A percentile compares a stretch with the other conserved stretches of the same genome.
Evolutionary conservation across 1,284 basidiomycete species (phyloP).

Genomic region (Pyrrhoderma noxium): DNA sequence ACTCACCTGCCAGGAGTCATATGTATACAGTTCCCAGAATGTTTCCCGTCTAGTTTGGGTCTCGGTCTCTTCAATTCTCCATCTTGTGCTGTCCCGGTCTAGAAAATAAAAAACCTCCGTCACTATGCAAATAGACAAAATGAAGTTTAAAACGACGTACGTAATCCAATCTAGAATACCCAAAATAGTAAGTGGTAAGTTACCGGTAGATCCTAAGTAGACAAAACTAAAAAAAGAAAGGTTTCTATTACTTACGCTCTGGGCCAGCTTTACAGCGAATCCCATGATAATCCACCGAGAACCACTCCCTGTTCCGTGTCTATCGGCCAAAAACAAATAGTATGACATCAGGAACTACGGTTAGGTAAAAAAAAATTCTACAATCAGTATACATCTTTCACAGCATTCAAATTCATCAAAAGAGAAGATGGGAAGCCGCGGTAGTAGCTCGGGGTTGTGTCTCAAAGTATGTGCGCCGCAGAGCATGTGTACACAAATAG

Average conservation of each 20-base stretch:
- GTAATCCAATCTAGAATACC: slow-evolving; percentile 57
- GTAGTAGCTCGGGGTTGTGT: too few relatives aligned
- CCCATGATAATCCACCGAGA: slow-evolving; percentile 76
- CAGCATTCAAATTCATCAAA: not conserved
- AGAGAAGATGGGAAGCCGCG: too few relatives aligned
- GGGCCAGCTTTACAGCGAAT: slow-evolving; percentile 66
- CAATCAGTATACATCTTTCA: not conserved
- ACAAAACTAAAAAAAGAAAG: not conserved
- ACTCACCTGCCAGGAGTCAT: slow-evolving; percentile 63
- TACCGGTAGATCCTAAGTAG: slow-evolving; percentile 2
- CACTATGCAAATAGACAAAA: slow-evolving; percentile 14
- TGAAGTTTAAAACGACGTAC: slow-evolving; percentile 37
- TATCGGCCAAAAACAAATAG: slow-evolving; percentile 67
- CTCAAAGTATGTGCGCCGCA: too few relatives aligned
- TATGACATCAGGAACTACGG: slow-evolving; percentile 70
- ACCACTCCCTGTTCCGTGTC: slow-evolving; percentile 63
- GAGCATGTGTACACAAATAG: too few relatives aligned
- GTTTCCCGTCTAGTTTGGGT: slow-evolving; percentile 57
- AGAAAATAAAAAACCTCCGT: slow-evolving; percentile 12
- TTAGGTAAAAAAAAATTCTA: not conserved
- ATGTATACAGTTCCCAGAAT: slow-evolving; percentile 73
- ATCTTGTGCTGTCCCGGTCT: slow-evolving; percentile 68
- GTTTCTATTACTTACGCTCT: slow-evolving; percentile 60
- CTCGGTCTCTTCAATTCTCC: slow-evolving; percentile 53
- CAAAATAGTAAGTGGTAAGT: not conserved